A percentile compares a stretch with the other conserved stretches of the same genome.
Evolutionary conservation across 371 early-diverging fungal genomes (phyloP).

Genomic region (Fennellomyces sp.): DNA sequence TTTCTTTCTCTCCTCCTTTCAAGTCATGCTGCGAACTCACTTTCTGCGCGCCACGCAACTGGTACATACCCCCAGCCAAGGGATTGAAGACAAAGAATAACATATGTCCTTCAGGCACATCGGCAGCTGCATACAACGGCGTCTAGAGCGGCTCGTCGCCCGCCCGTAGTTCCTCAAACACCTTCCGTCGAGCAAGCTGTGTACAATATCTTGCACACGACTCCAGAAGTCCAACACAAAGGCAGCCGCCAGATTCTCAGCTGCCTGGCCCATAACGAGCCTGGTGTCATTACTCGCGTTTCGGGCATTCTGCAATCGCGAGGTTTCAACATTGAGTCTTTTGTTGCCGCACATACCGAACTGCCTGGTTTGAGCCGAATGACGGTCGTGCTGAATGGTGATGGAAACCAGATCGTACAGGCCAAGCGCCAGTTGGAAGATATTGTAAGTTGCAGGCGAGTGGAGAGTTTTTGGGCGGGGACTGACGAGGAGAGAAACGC

Average conservation of each 20-base stretch:
- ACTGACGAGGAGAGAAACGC: neutral
- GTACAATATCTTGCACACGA: slow-evolving; percentile 87
- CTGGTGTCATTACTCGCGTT: slow-evolving; percentile 93
- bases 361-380: slow-evolving; percentile 91
- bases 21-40: neutral
- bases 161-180: slow-evolving; percentile 4
- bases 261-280: slow-evolving; percentile 94
- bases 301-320: slow-evolving; percentile 92
- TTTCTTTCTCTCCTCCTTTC: neutral
- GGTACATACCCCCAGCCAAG: neutral
- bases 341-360: slow-evolving; percentile 94
- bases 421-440: slow-evolving; percentile 94
- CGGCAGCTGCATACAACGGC: neutral
- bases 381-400: slow-evolving; percentile 94
- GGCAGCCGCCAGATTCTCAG: slow-evolving; percentile 84
- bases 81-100: neutral
- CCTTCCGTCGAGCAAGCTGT: slow-evolving; percentile 82
- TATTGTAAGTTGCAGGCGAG: slow-evolving; percentile 61
- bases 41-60: neutral
- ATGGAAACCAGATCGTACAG: slow-evolving; percentile 82
- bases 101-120: slow-evolving; percentile 5
- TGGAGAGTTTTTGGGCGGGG: no score
- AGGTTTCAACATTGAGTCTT: slow-evolving; percentile 95
- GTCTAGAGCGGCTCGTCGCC: neutral
- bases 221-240: slow-evolving; percentile 59